These are phyloP conservation scores for Trifolium repens DNA, from an alignment of 306 rosid species.

Conservation along the genomic window DNA sequence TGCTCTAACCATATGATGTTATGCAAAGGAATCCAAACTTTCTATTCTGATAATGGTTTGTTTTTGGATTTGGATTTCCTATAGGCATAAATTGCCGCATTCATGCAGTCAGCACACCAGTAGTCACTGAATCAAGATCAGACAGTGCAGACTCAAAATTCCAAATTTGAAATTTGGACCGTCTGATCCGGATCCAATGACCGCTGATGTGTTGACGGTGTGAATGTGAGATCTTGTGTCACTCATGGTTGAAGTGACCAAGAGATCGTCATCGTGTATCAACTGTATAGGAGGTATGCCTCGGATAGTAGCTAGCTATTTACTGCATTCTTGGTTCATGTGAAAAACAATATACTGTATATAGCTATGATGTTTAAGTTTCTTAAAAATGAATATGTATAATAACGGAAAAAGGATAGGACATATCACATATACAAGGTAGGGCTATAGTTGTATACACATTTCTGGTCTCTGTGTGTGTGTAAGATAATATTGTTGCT, in stretches of 20 bases:
- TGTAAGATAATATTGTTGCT: constrained; percentile 3
- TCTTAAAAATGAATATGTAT: constrained; percentile 13
- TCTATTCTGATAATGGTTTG: constrained; percentile 7
- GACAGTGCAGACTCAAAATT: not conserved
- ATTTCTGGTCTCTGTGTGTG: not conserved
- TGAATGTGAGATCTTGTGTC: not conserved
- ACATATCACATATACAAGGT: constrained; percentile 1
- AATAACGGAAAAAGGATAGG: constrained; percentile 5
- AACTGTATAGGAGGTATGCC: constrained; percentile 40
- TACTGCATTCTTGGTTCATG: constrained; percentile 33
- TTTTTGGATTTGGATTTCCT: not conserved
- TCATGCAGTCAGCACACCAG: not conserved
- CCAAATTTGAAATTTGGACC: not conserved
- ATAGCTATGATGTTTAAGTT: constrained; percentile 3
- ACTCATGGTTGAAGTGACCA: constrained; percentile 14
- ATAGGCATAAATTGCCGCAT: not conserved
- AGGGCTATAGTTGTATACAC: constrained; percentile 16
- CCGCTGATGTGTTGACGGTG: not conserved
- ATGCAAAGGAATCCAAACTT: constrained; percentile 21
- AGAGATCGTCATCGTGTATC: constrained; percentile 23
- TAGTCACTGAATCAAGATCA: not conserved
- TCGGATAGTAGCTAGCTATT: constrained; percentile 14
- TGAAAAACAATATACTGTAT: not conserved
- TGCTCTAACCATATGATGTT: not conserved
- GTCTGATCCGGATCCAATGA: not conserved